phyloP scores from a whole-genome alignment of 306 rosid species.

The Medicago truncatula region MtrunA17r5.0-ANR NC_053043.1:13705501-13706000 shows the following conservation, averaged over 20 bases:
- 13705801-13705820: conserved; percentile 17
- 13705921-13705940: conserved; percentile 49
- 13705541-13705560: too few species aligned
- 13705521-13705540: too few species aligned
- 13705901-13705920: conserved; percentile 53
- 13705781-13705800: not conserved
- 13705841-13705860: conserved; percentile 44
- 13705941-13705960: not conserved
- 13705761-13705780: not conserved
- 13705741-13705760: not conserved
- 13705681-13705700: too few species aligned
- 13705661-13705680: too few species aligned
- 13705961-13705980: not conserved
- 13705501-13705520: not conserved
- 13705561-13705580: too few species aligned
- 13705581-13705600: too few species aligned
- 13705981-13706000: not conserved
- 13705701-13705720: not conserved
- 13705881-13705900: conserved; percentile 48
- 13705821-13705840: conserved; percentile 61
- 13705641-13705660: too few species aligned
- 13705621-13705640: too few species aligned
- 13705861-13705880: conserved; percentile 45
- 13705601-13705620: too few species aligned
- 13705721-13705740: not conserved